Evolutionary conservation across 306 rosid genomes (phyloP).

Genomic region (Lathyrus sativus): DNA sequence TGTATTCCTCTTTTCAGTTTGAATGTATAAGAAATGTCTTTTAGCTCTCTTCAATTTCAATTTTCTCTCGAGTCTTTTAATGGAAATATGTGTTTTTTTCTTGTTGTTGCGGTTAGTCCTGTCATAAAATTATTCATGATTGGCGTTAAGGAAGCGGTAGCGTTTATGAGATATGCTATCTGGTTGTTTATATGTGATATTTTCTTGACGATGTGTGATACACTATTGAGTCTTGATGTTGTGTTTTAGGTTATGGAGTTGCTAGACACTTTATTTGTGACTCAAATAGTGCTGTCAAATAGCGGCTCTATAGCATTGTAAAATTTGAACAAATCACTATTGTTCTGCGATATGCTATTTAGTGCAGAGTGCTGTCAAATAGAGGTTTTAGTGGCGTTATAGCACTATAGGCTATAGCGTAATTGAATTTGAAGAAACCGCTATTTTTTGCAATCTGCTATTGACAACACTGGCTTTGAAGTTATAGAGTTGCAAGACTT

Average conservation of each 20-base stretch:
- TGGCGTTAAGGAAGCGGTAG: neutral
- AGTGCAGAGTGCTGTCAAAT: neutral
- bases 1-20: neutral
- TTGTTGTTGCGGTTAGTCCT: neutral
- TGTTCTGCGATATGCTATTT: neutral
- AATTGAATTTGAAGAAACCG: neutral
- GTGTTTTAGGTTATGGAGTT: neutral
- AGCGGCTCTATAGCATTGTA: neutral
- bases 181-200: slow-evolving; percentile 10
- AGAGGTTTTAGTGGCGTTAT: neutral
- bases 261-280: no score
- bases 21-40: slow-evolving; percentile 2
- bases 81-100: neutral
- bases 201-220: slow-evolving; percentile 22
- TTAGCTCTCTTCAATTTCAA: neutral
- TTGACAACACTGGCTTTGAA: neutral
- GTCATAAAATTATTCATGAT: neutral
- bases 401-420: neutral
- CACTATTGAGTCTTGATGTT: slow-evolving; percentile 7
- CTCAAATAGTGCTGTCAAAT: neutral
- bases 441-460: neutral
- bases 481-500: slow-evolving; percentile 22
- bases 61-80: neutral
- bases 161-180: neutral
- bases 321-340: neutral